phyloP scores from a whole-genome alignment of 371 early-diverging fungal species.

The Blastocladiella emersonii region DNA sequence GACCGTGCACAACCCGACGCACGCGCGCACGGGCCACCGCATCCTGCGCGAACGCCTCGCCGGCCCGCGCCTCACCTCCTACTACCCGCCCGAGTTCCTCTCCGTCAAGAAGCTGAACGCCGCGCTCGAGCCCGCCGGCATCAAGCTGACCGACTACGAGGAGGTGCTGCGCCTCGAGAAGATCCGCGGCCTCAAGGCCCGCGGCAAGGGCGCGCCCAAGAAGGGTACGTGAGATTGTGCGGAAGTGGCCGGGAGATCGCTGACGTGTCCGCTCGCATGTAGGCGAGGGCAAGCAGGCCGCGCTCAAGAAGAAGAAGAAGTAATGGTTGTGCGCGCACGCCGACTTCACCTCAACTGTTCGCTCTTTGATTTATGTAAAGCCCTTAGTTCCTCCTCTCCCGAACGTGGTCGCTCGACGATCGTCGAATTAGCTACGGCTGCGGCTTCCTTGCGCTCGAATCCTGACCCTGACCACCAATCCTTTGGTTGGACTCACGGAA shows the following conservation, averaged over 20 bases:
- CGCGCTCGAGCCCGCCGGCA: conserved; percentile 39
- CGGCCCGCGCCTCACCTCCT: conserved; percentile 47
- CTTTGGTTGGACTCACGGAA: too few species aligned
- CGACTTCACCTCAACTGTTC: too few species aligned
- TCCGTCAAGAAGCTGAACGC: conserved; percentile 38
- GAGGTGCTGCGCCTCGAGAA: conserved; percentile 56
- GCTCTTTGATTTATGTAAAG: too few species aligned
- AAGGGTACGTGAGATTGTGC: conserved; percentile 34
- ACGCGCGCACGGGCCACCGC: conserved; percentile 54
- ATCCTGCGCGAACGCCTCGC: conserved; percentile 48
- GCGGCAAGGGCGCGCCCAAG: conserved; percentile 72
- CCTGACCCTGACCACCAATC: too few species aligned
- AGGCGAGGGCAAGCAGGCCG: not conserved
- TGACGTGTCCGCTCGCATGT: not conserved
- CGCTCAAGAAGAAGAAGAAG: conserved; percentile 1
- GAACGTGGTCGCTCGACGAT: too few species aligned
- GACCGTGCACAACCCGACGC: conserved; percentile 54
- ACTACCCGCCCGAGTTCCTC: conserved; percentile 40
- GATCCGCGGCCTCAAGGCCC: conserved; percentile 47
- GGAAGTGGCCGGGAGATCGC: too few species aligned
- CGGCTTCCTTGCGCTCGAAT: too few species aligned
- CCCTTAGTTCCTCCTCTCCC: too few species aligned
- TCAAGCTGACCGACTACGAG: conserved; percentile 40
- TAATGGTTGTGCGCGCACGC: not conserved
- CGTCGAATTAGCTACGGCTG: too few species aligned